phyloP scores from a whole-genome alignment of 164 flowering plant genomes.

The Berberis vulgaris region DNA sequence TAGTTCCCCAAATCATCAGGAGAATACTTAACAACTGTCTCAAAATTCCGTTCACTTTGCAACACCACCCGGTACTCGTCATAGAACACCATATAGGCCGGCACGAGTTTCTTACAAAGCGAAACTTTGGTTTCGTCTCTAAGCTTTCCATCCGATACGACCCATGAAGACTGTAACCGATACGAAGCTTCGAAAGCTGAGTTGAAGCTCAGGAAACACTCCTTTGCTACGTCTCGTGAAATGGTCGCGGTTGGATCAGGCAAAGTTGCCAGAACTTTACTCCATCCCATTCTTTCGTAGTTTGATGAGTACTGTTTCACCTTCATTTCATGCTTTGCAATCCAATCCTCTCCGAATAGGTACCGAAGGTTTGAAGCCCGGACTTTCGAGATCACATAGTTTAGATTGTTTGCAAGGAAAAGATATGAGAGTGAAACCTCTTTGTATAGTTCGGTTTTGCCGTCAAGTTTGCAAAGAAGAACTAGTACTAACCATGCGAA shows the following conservation, averaged over 20 bases:
- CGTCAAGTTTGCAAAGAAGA: constrained; percentile 61
- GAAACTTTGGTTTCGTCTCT: constrained; percentile 45
- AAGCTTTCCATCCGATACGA: constrained; percentile 37
- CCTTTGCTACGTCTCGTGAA: constrained; percentile 24
- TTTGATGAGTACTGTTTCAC: constrained; percentile 33
- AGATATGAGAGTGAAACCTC: constrained; percentile 47
- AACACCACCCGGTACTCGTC: constrained; percentile 8
- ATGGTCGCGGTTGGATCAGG: constrained; percentile 25
- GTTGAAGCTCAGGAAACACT: constrained; percentile 32
- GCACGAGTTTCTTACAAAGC: constrained; percentile 27
- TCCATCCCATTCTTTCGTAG: constrained; percentile 53
- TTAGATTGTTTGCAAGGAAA: constrained; percentile 62
- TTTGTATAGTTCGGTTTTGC: constrained; percentile 42
- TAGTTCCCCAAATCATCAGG: constrained; percentile 49
- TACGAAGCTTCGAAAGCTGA: constrained; percentile 34
- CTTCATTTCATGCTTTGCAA: constrained; percentile 33
- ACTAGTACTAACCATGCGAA: constrained; percentile 52
- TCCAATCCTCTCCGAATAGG: constrained; percentile 57
- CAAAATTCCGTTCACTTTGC: constrained; percentile 13
- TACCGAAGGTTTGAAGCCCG: constrained; percentile 33
- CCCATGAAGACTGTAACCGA: constrained; percentile 31
- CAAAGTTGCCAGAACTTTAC: constrained; percentile 29
- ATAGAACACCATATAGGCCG: constrained; percentile 33
- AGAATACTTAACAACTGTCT: constrained; percentile 20
- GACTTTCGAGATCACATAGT: constrained; percentile 37